Evolutionary conservation across 148 eudicot species (phyloP).

Genomic region (Fagopyrum tataricum): DNA sequence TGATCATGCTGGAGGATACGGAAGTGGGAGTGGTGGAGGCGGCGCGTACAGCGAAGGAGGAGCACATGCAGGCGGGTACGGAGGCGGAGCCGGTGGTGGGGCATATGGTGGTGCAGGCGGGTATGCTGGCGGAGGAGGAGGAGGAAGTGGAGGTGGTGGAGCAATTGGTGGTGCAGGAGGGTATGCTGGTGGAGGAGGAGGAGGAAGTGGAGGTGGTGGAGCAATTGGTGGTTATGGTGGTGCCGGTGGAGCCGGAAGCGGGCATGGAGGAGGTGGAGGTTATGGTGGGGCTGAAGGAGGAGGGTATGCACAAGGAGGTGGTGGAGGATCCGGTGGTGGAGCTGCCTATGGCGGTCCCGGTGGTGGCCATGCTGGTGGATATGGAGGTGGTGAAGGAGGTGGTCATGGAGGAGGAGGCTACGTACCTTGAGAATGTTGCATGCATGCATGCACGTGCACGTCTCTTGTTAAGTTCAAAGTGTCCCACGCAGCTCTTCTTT

Average conservation of each 20-base stretch:
- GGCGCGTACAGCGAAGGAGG: conserved; percentile 20
- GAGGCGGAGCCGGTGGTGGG: conserved; percentile 10
- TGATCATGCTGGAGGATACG: conserved; percentile 22
- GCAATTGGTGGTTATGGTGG: conserved; percentile 11
- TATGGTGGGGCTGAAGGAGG: neutral
- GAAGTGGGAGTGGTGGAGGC: conserved; percentile 21
- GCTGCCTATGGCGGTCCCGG: neutral
- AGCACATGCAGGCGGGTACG: neutral
- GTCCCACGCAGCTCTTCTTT: neutral
- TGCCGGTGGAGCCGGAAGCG: conserved; percentile 22
- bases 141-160: conserved; percentile 15
- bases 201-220: conserved; percentile 16
- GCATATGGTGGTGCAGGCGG: conserved; percentile 22
- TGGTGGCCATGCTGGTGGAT: neutral
- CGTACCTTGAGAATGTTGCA: conserved; percentile 5
- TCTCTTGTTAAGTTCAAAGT: neutral
- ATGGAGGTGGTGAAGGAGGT: conserved; percentile 8
- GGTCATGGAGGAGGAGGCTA: neutral
- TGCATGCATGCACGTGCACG: neutral
- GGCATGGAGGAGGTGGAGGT: conserved; percentile 13
- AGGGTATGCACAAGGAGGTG: conserved; percentile 9
- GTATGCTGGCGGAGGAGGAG: conserved; percentile 13
- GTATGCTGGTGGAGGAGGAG: conserved; percentile 28
- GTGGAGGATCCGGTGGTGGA: conserved; percentile 3
- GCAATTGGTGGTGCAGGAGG: conserved; percentile 16